Evolutionary conservation across 2,329 filamentous ascomycete species (phyloP).

Genomic region (Drechmeria coniospora): DNA sequence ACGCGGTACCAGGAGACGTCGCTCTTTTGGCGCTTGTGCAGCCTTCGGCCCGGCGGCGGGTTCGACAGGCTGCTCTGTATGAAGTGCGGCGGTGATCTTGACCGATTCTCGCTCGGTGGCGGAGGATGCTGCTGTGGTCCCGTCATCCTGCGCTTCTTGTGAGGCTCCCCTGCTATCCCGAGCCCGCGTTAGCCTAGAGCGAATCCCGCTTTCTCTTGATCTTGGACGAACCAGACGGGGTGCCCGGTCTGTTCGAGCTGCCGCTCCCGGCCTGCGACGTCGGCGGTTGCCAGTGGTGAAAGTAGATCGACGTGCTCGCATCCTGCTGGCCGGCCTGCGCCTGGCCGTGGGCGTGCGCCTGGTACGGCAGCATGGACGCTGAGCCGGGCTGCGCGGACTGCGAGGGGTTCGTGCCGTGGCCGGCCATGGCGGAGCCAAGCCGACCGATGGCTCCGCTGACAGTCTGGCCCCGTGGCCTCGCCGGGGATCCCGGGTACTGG

Average conservation of each 20-base stretch:
- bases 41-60: constrained; percentile 9
- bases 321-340: constrained; percentile 43
- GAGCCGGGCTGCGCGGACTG: constrained; percentile 13
- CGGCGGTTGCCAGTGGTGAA: constrained; percentile 87
- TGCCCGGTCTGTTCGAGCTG: constrained; percentile 50
- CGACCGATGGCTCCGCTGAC: constrained; percentile 25
- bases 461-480: constrained; percentile 33
- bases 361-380: constrained; percentile 23
- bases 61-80: constrained; percentile 13
- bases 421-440: constrained; percentile 23
- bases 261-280: constrained; percentile 40
- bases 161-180: constrained; percentile 51
- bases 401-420: constrained; percentile 29
- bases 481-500: constrained; percentile 33
- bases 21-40: constrained; percentile 21
- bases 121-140: constrained; percentile 19
- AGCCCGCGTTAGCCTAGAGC: constrained; percentile 22
- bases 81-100: constrained; percentile 18
- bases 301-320: constrained; percentile 65
- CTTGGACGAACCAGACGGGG: constrained; percentile 58
- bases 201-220: constrained; percentile 31
- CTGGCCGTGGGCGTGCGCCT: constrained; percentile 32
- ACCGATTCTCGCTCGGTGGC: constrained; percentile 14
- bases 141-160: constrained; percentile 70
- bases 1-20: constrained; percentile 20